Evolutionary conservation across 192 early-diverging fungal species (phyloP).

Genomic region (Entophlyctis luteolus): DNA sequence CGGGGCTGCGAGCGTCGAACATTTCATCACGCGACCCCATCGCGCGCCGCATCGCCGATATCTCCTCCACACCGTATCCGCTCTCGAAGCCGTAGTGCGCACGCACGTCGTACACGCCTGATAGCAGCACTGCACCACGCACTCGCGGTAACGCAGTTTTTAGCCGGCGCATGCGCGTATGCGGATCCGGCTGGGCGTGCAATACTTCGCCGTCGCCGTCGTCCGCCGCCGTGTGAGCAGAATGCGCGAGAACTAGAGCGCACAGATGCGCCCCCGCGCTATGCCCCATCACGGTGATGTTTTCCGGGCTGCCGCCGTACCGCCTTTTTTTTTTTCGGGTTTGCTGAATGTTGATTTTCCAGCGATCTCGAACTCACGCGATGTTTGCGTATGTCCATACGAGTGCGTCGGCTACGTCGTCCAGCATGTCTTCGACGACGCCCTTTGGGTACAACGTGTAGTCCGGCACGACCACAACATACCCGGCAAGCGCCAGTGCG

Average conservation of each 20-base stretch:
- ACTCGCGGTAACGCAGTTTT: neutral
- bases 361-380: constrained; percentile 8
- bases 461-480: constrained; percentile 38
- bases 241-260: constrained; percentile 31
- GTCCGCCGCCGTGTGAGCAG: neutral
- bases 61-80: constrained; percentile 36
- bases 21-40: neutral
- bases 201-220: neutral
- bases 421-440: constrained; percentile 34
- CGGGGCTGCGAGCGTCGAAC: constrained; percentile 14
- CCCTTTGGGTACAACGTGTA: constrained; percentile 41
- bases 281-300: constrained; percentile 43
- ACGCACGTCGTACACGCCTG: constrained; percentile 40
- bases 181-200: neutral
- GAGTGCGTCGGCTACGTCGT: constrained; percentile 30
- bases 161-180: neutral
- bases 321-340: neutral
- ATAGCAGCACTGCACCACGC: constrained; percentile 25
- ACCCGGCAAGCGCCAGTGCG: constrained; percentile 29
- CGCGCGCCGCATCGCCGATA: constrained; percentile 34
- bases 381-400: constrained; percentile 35
- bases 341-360: neutral
- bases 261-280: constrained; percentile 41
- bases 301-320: constrained; percentile 32
- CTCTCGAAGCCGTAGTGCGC: constrained; percentile 37